Conservation (phyloP, 176 grass and related monocot species). For the Urochloa ruziziensis region DNA sequence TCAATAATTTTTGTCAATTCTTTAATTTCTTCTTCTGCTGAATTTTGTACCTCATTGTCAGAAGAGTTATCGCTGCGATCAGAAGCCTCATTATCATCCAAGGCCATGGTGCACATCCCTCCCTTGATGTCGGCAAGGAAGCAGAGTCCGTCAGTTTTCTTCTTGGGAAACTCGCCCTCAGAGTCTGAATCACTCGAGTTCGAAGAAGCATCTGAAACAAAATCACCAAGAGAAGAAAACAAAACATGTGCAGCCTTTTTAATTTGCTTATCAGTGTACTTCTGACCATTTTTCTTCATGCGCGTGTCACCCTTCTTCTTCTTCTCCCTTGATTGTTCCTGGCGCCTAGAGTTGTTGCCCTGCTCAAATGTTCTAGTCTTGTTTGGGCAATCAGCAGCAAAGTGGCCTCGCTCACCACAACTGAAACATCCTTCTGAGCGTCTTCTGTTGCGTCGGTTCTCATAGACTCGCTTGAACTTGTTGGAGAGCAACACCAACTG, state of each 20-base stretch:
- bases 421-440: background rate
- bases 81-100: background rate
- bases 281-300: background rate
- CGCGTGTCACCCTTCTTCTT: background rate
- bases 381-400: background rate
- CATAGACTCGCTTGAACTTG: background rate
- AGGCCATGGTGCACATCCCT: background rate
- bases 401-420: constrained; percentile 1
- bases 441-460: background rate
- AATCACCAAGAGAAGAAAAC: background rate
- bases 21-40: background rate
- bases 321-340: background rate
- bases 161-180: background rate
- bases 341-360: background rate
- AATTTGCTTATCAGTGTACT: background rate
- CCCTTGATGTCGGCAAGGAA: background rate
- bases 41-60: background rate
- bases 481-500: background rate
- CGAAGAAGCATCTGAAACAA: background rate
- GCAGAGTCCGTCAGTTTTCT: background rate
- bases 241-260: background rate
- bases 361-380: background rate
- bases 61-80: background rate
- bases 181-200: background rate
- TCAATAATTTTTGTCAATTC: background rate